Evolutionary conservation across 495 filamentous ascomycete species (phyloP).

Genomic region (Viridothelium virens): DNA sequence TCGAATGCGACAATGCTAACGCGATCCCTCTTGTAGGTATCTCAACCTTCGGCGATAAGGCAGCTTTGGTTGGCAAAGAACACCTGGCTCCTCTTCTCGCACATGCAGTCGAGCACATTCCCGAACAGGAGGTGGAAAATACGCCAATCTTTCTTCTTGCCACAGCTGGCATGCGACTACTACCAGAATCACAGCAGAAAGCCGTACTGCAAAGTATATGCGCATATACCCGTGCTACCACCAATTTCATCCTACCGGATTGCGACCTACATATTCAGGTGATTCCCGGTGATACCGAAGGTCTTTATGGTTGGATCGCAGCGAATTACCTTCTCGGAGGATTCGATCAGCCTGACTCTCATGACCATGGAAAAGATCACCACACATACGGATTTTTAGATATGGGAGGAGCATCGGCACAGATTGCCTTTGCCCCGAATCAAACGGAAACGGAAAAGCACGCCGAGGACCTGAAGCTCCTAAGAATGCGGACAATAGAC

Average conservation of each 20-base stretch:
- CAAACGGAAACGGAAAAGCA: slow-evolving; percentile 83
- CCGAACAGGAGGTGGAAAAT: slow-evolving; percentile 63
- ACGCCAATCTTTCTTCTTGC: slow-evolving; percentile 93
- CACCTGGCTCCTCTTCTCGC: slow-evolving; percentile 71
- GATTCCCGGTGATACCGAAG: slow-evolving; percentile 94
- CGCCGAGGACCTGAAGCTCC: slow-evolving; percentile 75
- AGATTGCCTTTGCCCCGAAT: slow-evolving; percentile 97
- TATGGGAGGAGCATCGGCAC: slow-evolving; percentile 95
- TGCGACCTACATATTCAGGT: slow-evolving; percentile 88
- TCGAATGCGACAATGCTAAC: not conserved
- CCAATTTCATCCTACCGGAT: slow-evolving; percentile 79
- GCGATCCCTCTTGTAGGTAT: slow-evolving; percentile 48
- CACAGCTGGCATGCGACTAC: slow-evolving; percentile 91
- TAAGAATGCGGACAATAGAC: slow-evolving; percentile 75
- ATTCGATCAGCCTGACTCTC: slow-evolving; percentile 70
- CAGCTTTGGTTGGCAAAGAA: slow-evolving; percentile 67
- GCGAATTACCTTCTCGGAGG: slow-evolving; percentile 96
- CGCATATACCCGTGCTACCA: slow-evolving; percentile 68
- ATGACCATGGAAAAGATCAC: slow-evolving; percentile 76
- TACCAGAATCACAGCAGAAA: slow-evolving; percentile 64
- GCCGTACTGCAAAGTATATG: slow-evolving; percentile 72
- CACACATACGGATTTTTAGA: slow-evolving; percentile 97
- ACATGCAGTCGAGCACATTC: slow-evolving; percentile 81
- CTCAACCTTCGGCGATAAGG: slow-evolving; percentile 76
- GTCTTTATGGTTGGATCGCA: slow-evolving; percentile 96